These are phyloP conservation scores for Solanum bulbocastanum DNA, from an alignment of 257 asterid genomes.

Conservation along the genomic window DNA sequence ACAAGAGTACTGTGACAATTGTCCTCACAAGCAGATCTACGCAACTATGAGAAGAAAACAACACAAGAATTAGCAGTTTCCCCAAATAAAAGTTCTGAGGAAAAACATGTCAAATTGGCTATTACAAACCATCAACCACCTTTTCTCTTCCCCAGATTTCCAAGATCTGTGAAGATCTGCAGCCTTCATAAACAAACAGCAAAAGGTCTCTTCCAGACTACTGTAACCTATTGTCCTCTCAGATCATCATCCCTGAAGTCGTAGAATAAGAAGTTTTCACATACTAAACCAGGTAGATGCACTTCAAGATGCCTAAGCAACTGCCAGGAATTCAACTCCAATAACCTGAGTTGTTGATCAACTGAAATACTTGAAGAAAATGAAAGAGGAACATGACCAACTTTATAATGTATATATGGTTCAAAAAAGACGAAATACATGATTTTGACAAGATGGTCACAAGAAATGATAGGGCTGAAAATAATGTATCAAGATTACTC, in stretches of 20 bases:
- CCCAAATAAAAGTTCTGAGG: not conserved
- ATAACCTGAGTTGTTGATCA: slow-evolving; percentile 57
- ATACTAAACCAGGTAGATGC: slow-evolving; percentile 40
- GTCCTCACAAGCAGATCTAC: slow-evolving; percentile 29
- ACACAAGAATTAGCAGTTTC: slow-evolving; percentile 4
- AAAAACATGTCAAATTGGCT: not conserved
- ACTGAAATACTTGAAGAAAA: slow-evolving; percentile 31
- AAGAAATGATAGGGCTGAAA: not conserved
- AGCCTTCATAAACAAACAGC: slow-evolving; percentile 59
- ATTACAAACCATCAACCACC: slow-evolving; percentile 20
- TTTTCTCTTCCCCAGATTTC: slow-evolving; percentile 27
- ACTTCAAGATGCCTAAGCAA: slow-evolving; percentile 57
- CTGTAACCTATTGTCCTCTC: slow-evolving; percentile 15
- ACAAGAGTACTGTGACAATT: slow-evolving; percentile 23
- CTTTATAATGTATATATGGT: not conserved
- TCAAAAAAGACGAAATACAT: not conserved
- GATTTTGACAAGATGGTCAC: not conserved
- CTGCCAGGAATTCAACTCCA: slow-evolving; percentile 85
- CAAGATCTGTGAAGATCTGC: slow-evolving; percentile 49
- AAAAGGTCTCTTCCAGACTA: slow-evolving; percentile 36
- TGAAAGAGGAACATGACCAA: slow-evolving; percentile 1
- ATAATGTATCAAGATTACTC: not conserved
- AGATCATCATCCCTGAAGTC: not conserved
- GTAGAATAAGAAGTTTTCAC: slow-evolving; percentile 38
- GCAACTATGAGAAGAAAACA: slow-evolving; percentile 5